Evolutionary conservation across 306 rosid genomes (phyloP), one percentile per base, ranked within the genome.

Genomic region (Parietaria judaica): DNA sequence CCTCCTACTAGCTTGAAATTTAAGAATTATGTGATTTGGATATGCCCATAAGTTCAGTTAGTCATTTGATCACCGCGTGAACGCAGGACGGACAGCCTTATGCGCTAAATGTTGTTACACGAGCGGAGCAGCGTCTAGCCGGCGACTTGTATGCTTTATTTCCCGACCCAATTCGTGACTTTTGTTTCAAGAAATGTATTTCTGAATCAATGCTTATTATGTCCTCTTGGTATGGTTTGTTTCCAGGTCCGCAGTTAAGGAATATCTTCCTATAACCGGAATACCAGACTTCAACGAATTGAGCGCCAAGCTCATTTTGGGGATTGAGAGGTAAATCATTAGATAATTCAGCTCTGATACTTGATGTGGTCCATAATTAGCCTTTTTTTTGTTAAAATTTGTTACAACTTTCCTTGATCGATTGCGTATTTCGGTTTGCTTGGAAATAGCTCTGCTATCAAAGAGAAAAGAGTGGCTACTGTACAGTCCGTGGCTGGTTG

Each of bases 401-500:
- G 14, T 44, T 4, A 14, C 45, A 17, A 8, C 31, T 14, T 69
- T 60, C 41, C 35, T 66, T 7, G 31, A 37, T 34, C 48, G 45
- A 53, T 72, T 54, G 36, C 14, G 41, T 63, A 43, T 49, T 54
- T 54, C 37, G 46, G 47, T 23, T 71, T 43, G 10, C 63, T 64
- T 69, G 51, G 51, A 57, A 67, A 14, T 71, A 92, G 99, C 81
- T 86, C 86, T 73, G 95, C 85, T 43, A 81, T 92, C 50, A 85
- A 74, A 69, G 99, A 84, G 83, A 88, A 82, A 69, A 87, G 96
- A 74, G 81, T 92, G 47, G 68, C 83, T 45, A 88, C 96, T 45
- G 99, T 86, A 37, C 95, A 92, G 58, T 73, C 96, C 78, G 72
- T 92, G 81, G 86, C 99, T 56, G 99, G 96, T 68, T 82, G 86